These are phyloP conservation scores for Crithidia acanthocephali DNA, from an alignment of 208 protist species.

Conservation along the genomic window DNA sequence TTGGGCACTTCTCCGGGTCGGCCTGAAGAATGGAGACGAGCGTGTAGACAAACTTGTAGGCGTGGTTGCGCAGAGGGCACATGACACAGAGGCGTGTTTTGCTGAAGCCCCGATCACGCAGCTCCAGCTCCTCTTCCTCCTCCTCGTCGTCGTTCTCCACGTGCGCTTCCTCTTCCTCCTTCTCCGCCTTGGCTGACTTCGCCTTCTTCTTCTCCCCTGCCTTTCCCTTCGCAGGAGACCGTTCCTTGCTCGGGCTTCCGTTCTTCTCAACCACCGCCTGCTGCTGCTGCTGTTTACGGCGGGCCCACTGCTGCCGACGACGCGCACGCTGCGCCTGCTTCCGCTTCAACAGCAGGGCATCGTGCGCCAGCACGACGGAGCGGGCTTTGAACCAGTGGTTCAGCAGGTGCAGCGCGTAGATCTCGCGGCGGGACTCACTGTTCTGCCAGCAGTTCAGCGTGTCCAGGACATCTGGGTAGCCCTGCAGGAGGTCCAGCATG, in stretches of 20 bases:
- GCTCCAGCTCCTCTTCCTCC: conserved; percentile 67
- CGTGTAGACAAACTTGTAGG: conserved; percentile 87
- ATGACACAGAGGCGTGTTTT: conserved; percentile 93
- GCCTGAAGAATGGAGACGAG: conserved; percentile 78
- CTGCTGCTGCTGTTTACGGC: conserved; percentile 7
- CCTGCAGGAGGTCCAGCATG: conserved; percentile 72
- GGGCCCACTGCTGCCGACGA: conserved; percentile 2
- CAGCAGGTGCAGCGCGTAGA: conserved; percentile 71
- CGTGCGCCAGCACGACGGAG: conserved; percentile 73
- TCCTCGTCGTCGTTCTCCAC: conserved; percentile 30
- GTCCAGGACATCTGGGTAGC: conserved; percentile 82
- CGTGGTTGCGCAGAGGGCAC: conserved; percentile 94
- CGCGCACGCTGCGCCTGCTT: conserved; percentile 11
- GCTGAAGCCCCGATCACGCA: conserved; percentile 95
- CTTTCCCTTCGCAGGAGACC: conserved; percentile 6
- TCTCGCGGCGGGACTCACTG: conserved; percentile 64
- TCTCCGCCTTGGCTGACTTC: not conserved
- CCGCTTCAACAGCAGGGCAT: conserved; percentile 56
- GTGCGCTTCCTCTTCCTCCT: conserved; percentile 15
- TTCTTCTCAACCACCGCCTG: too few species aligned
- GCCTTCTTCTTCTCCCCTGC: conserved; percentile 20
- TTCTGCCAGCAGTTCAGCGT: conserved; percentile 81
- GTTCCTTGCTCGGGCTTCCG: too few species aligned
- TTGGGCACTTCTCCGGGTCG: conserved; percentile 64
- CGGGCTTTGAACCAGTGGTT: conserved; percentile 92